Evolutionary conservation across 306 rosid genomes (phyloP), one percentile per base, ranked within the genome.

Genomic region (Alnus rubra): DNA sequence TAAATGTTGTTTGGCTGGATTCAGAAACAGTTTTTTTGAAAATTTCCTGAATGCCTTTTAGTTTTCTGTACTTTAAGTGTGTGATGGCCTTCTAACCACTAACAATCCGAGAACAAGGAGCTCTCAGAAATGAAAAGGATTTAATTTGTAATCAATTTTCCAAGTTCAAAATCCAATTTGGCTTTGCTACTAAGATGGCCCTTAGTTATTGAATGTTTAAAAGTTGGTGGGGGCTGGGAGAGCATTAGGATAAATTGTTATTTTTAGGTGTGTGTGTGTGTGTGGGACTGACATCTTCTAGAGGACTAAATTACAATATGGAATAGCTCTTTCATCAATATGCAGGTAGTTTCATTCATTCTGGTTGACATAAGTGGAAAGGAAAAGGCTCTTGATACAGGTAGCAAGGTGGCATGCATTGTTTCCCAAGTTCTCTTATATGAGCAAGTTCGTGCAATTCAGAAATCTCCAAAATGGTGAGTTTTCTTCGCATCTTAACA

Each of bases 331-430:
- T 75, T 82, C 68, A 30, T 82, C 68, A 35, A 67, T 76, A 54
- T 79, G 81, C 83, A 92, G 98, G 98, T 71, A 95, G 90, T 83
- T 23, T 23, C 28, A 23, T 95, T 87, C 30, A 97, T 95, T 64
- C 90, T 95, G 56, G 97, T 84, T 49, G 98, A 95, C 79, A 92
- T 84, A 59, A 88, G 89, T 80, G 98, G 92, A 82, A 92, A 91
- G 86, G 91, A 87, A 70, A 87, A 84, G 88, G 97, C 92, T 82
- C 90, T 92, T 88, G 97, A 91, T 87, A 91, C 97, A 8, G 94
- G 98, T 51, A 84, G 98, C 89, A 95, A 95, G 86, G 92, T 95
- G 75, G 88, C 90, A n/a, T 92, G 97, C 73, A 80, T 92, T 78
- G 98, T 95, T 76, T 85, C 92, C 39, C 91, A 82, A 82, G 96